These are phyloP conservation scores for Zygosaccharomyces pseudobailii DNA, from an alignment of 1,139 yeast species.

Conservation along the genomic window DNA sequence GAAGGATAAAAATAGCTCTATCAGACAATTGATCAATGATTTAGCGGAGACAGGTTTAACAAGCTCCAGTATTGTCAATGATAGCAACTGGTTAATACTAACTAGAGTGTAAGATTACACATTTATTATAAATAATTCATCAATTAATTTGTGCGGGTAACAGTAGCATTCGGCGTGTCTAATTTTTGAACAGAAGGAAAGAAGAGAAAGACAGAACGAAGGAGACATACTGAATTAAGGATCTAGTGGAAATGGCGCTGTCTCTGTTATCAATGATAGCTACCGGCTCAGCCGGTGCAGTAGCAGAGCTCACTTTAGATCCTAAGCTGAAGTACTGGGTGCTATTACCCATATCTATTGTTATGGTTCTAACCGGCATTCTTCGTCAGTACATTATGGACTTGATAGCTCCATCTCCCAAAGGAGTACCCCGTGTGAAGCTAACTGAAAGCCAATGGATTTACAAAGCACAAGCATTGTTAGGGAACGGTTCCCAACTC, in stretches of 20 bases:
- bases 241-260: not conserved
- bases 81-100: slow-evolving; percentile 18
- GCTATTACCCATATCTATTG: slow-evolving; percentile 78
- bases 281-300: slow-evolving; percentile 22
- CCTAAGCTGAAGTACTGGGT: slow-evolving; percentile 89
- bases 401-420: slow-evolving; percentile 55
- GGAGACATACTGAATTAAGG: too few relatives aligned
- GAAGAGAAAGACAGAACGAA: too few relatives aligned
- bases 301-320: slow-evolving; percentile 62
- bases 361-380: slow-evolving; percentile 88
- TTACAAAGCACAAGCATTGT: slow-evolving; percentile 50
- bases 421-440: slow-evolving; percentile 47
- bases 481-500: slow-evolving; percentile 50
- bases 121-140: not conserved
- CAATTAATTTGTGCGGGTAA: not conserved
- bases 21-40: slow-evolving; percentile 10
- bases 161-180: too few relatives aligned
- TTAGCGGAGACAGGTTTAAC: slow-evolving; percentile 16
- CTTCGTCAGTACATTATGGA: slow-evolving; percentile 65
- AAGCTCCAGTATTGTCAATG: slow-evolving; percentile 11
- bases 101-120: slow-evolving; percentile 1
- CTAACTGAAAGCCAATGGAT: slow-evolving; percentile 58
- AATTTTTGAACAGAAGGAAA: too few relatives aligned
- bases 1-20: slow-evolving; percentile 4
- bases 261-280: slow-evolving; percentile 7